These are phyloP conservation scores for Dendryphion nanum DNA, from an alignment of 2,329 filamentous ascomycete species.

Conservation along the genomic window DNA sequence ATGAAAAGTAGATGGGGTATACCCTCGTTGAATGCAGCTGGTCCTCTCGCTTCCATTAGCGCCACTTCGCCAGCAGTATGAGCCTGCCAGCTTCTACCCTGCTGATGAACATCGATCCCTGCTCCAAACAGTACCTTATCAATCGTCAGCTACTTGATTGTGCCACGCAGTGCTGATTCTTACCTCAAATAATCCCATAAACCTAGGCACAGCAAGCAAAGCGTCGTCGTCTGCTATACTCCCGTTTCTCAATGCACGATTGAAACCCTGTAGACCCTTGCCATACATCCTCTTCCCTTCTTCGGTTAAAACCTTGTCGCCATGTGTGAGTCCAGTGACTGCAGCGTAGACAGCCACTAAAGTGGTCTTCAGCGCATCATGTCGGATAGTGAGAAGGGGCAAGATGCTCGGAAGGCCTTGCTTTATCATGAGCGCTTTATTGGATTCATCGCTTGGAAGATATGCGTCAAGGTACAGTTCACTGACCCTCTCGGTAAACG, in stretches of 20 bases:
- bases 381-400: conserved; percentile 15
- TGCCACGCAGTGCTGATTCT: no score
- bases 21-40: conserved; percentile 13
- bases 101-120: conserved; percentile 14
- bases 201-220: conserved; percentile 23
- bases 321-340: conserved; percentile 17
- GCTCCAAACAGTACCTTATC: conserved; percentile 26
- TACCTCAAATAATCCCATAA: conserved; percentile 19
- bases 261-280: conserved; percentile 21
- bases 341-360: conserved; percentile 23
- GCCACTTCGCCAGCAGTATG: conserved; percentile 28
- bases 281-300: conserved; percentile 26
- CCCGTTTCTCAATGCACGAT: conserved; percentile 16
- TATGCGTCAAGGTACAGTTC: conserved; percentile 23
- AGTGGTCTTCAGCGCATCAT: conserved; percentile 23
- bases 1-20: conserved; percentile 19
- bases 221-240: conserved; percentile 17
- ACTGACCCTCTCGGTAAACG: conserved; percentile 20
- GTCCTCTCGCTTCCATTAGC: conserved; percentile 18
- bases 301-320: conserved; percentile 13
- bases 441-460: conserved; percentile 9
- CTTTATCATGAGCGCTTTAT: conserved; percentile 8
- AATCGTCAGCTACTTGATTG: no score
- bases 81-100: conserved; percentile 27
- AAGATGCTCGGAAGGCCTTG: conserved; percentile 9